phyloP scores from a whole-genome alignment of 352 stramenopile genomes.

The Thalassiosira livingstoniorum region DNA sequence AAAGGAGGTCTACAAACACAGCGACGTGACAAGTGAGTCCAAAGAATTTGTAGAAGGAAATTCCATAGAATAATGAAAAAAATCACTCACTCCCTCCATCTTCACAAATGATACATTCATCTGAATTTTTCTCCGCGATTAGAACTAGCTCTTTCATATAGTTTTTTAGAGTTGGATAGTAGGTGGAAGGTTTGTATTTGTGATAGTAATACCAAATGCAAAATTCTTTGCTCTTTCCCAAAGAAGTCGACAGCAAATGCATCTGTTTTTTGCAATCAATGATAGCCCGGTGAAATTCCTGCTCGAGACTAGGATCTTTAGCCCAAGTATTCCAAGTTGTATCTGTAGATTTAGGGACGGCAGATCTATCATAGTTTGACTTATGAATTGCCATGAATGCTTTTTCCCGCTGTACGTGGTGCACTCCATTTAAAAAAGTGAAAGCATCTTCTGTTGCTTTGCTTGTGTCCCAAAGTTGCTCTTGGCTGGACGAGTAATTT shows the following conservation, averaged over 20 bases:
- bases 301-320: conserved; percentile 19
- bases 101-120: conserved; percentile 51
- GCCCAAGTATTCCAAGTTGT: conserved; percentile 36
- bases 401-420: background rate
- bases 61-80: background rate
- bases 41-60: background rate
- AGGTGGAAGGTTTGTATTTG: conserved; percentile 43
- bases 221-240: conserved; percentile 47
- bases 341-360: background rate
- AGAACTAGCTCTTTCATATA: conserved; percentile 20
- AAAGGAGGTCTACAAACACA: conserved; percentile 30
- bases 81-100: conserved; percentile 34
- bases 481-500: no score
- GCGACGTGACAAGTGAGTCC: background rate
- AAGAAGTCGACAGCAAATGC: conserved; percentile 4
- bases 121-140: conserved; percentile 16
- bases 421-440: conserved; percentile 2
- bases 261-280: conserved; percentile 50
- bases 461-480: conserved; percentile 16
- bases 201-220: conserved; percentile 62
- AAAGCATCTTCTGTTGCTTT: background rate
- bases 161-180: conserved; percentile 41
- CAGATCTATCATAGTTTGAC: conserved; percentile 2
- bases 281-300: conserved; percentile 36
- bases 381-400: conserved; percentile 1